Conservation (phyloP, 2,329 filamentous ascomycete genomes). For the Cladophialophora bantiana region DNA sequence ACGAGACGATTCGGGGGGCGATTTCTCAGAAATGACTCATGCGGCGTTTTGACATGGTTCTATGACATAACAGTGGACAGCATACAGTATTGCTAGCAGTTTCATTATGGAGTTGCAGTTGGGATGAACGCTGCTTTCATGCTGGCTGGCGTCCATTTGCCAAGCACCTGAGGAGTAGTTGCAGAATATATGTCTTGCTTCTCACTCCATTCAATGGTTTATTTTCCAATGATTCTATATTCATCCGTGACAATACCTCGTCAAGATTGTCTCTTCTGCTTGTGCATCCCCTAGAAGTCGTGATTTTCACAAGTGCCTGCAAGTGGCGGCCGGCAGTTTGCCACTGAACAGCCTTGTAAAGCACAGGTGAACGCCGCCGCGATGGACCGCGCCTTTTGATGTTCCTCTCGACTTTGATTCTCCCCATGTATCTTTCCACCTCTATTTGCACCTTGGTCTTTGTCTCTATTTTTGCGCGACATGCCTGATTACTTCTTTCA, state of each 20-base stretch:
- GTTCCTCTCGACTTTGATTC: not conserved
- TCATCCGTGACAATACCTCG: not conserved
- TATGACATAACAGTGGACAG: constrained; percentile 4
- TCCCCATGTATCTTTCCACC: not conserved
- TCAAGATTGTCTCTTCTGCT: not conserved
- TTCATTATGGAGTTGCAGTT: not conserved
- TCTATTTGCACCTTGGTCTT: constrained; percentile 6
- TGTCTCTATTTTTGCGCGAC: constrained; percentile 42
- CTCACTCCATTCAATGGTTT: not conserved
- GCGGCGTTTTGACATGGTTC: constrained; percentile 18
- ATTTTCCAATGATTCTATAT: too few relatives aligned
- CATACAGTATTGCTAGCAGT: constrained; percentile 19
- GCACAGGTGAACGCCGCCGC: not conserved
- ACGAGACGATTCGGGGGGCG: not conserved
- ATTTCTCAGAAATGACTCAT: constrained; percentile 12
- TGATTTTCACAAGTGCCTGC: not conserved
- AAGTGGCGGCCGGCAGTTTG: not conserved
- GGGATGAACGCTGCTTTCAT: not conserved
- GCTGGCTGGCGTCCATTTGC: not conserved
- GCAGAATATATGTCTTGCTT: constrained; percentile 2
- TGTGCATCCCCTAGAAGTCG: not conserved
- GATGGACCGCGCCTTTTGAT: not conserved
- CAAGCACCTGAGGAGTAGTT: not conserved
- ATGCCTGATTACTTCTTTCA: constrained; percentile 72
- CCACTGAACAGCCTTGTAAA: not conserved